These are phyloP conservation scores for Podochytrium sp. DNA, from an alignment of 192 early-diverging fungal genomes.

Conservation along the genomic window DNA sequence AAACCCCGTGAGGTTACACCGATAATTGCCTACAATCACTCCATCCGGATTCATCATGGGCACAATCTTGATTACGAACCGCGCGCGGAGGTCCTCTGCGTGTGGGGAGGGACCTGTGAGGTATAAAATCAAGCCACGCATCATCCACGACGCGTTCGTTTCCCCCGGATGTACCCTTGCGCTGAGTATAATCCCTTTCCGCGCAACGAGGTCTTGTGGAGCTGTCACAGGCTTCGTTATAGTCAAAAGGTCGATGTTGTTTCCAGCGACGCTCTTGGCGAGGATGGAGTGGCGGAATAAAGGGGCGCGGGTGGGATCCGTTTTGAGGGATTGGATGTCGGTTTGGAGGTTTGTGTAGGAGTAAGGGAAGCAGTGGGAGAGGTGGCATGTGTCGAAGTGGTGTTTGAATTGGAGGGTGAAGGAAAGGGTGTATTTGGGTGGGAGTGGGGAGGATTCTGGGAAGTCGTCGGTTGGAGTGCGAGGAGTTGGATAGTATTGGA, in stretches of 20 bases:
- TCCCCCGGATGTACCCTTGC: conserved; percentile 52
- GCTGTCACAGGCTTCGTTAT: conserved; percentile 28
- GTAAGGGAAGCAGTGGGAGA: conserved; percentile 54
- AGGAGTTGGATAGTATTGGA: conserved; percentile 33
- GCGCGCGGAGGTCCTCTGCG: conserved; percentile 31
- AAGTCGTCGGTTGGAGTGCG: conserved; percentile 5
- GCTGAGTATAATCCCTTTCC: conserved; percentile 39
- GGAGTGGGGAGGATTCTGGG: neutral
- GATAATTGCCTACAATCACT: conserved; percentile 48
- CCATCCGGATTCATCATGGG: conserved; percentile 56
- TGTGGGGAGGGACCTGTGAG: conserved; percentile 26
- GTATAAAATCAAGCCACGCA: conserved; percentile 45
- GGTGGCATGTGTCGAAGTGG: conserved; percentile 41
- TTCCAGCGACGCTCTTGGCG: conserved; percentile 39
- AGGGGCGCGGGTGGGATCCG: conserved; percentile 5
- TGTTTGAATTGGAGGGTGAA: conserved; percentile 35
- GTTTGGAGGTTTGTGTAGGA: conserved; percentile 47
- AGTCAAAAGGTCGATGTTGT: conserved; percentile 44
- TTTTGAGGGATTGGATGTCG: conserved; percentile 34
- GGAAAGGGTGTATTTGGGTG: conserved; percentile 31
- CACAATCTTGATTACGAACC: conserved; percentile 49
- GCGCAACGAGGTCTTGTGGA: conserved; percentile 30
- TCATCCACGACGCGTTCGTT: conserved; percentile 47
- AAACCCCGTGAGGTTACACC: conserved; percentile 50
- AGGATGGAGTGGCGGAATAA: conserved; percentile 43